Evolutionary conservation across 192 early-diverging fungal species (phyloP).

Genomic region (Paraglomus occultum): DNA sequence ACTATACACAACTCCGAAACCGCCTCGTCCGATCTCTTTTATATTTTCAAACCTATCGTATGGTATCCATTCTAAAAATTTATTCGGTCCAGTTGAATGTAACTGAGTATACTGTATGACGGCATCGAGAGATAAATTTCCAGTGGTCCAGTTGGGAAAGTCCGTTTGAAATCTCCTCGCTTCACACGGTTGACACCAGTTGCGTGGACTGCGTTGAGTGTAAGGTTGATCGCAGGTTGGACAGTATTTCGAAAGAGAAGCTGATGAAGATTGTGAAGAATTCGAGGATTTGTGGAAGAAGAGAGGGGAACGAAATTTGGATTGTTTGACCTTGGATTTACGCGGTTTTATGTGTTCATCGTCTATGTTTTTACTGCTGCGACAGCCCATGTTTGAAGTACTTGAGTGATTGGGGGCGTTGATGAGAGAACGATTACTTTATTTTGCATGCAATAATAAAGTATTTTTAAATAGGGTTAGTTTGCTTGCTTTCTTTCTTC

Average conservation of each 20-base stretch:
- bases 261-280: no score
- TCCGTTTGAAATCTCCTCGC: background rate
- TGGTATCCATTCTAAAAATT: conserved; percentile 25
- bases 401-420: no score
- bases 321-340: no score
- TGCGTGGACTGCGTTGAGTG: conserved; percentile 17
- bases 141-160: conserved; percentile 24
- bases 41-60: conserved; percentile 22
- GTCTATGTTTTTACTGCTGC: no score
- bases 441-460: no score
- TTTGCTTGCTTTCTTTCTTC: no score
- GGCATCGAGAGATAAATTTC: conserved; percentile 8
- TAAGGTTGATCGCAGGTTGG: conserved; percentile 13
- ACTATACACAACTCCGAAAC: conserved; percentile 21
- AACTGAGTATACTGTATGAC: conserved; percentile 14
- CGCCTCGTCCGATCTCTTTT: conserved; percentile 8
- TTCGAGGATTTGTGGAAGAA: no score
- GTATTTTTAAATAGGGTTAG: no score
- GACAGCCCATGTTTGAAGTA: no score
- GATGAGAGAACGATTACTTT: no score
- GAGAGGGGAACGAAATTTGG: no score
- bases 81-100: conserved; percentile 9
- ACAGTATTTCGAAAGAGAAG: background rate
- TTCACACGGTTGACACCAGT: conserved; percentile 23
- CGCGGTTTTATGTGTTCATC: no score